phyloP scores from a whole-genome alignment of 2,329 filamentous ascomycete genomes.

The Microsporum ferrugineum region DNA sequence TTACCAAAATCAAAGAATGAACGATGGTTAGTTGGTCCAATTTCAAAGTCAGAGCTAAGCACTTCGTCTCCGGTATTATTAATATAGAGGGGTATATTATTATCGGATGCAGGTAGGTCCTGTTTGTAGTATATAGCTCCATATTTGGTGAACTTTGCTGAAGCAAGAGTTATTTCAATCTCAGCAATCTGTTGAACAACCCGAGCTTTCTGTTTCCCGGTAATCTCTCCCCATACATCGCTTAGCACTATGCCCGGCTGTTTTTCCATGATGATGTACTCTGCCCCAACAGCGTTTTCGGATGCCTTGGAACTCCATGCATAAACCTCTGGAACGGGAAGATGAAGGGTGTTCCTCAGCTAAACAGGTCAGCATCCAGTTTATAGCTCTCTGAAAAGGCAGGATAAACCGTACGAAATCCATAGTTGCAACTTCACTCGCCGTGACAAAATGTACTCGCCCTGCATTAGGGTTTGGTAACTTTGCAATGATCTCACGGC shows the following conservation, averaged over 20 bases:
- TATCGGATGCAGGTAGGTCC: constrained; percentile 10
- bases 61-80: constrained; percentile 16
- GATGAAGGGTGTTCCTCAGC: constrained; percentile 12
- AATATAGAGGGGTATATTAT: constrained; percentile 7
- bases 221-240: constrained; percentile 16
- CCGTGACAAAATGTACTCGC: constrained; percentile 16
- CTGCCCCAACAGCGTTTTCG: constrained; percentile 22
- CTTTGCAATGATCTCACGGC: constrained; percentile 12
- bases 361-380: constrained; percentile 3
- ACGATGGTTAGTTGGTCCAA: constrained; percentile 17
- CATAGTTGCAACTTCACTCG: constrained; percentile 31
- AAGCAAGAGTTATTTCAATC: constrained; percentile 26
- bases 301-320: constrained; percentile 11
- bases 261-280: constrained; percentile 29
- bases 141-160: constrained; percentile 14
- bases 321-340: constrained; percentile 13
- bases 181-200: constrained; percentile 23
- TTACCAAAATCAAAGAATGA: constrained; percentile 17
- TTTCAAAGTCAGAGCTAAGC: constrained; percentile 11
- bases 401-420: constrained; percentile 18
- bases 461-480: constrained; percentile 15
- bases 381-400: constrained; percentile 6
- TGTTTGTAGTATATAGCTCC: constrained; percentile 17
- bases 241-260: constrained; percentile 13
- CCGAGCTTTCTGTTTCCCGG: constrained; percentile 17